phyloP scores from a whole-genome alignment of 1,284 basidiomycete species.

The Wolfiporia cocos region DNA sequence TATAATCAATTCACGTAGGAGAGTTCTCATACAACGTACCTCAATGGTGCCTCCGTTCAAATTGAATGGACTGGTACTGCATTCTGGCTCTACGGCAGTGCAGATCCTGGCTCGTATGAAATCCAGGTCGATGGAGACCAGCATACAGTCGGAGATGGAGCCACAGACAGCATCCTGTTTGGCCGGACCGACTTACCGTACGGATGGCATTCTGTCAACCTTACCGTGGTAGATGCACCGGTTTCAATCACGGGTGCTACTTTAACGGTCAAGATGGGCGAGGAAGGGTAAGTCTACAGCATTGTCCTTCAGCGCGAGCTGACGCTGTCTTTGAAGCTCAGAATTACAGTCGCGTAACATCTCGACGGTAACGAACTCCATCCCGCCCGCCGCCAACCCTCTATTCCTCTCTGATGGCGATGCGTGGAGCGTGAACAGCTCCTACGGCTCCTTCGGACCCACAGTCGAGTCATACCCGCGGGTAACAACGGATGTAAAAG shows the following conservation, averaged over 20 bases:
- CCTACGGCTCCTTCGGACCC: background rate
- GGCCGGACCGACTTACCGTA: background rate
- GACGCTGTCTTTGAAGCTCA: background rate
- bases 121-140: background rate
- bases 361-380: background rate
- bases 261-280: slow-evolving; percentile 2
- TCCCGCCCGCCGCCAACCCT: background rate
- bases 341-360: background rate
- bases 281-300: slow-evolving; percentile 1
- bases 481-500: background rate
- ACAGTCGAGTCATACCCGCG: background rate
- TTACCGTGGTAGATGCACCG: background rate
- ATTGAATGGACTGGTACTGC: slow-evolving; percentile 4
- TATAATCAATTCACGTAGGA: background rate
- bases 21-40: background rate
- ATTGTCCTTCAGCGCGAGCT: too few species aligned
- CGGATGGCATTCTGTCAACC: background rate
- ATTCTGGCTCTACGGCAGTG: background rate
- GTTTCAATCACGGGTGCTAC: slow-evolving; percentile 1
- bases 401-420: background rate
- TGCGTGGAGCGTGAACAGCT: background rate
- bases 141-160: too few species aligned
- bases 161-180: background rate
- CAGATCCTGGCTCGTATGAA: background rate
- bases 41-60: background rate